Base-by-base conservation (phyloP, 257 asterid genomes). In the Solanum sparsipilum region DNA sequence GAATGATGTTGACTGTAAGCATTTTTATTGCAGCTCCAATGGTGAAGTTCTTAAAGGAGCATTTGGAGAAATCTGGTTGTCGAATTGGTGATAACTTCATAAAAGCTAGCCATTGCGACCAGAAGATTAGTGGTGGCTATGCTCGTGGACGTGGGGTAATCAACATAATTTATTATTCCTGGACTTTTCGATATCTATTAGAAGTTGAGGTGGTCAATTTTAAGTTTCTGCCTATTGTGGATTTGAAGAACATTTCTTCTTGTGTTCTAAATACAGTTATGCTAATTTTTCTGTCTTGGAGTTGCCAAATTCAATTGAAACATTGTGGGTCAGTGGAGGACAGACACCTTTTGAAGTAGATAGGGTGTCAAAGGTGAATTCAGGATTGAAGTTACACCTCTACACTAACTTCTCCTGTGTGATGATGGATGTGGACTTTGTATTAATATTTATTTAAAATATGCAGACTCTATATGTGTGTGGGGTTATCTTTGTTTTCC, bases 21-120 rank as follows among this genome's bases (percentile, higher is more conserved):
- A 81, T 81, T 46, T 79, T 13, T 44, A 2, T 90, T 89, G 89
- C 94, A 95, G 98, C 90, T 87, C 99, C 99, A 9, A 94, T 73
- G 94, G 99, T 95, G 88, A 94, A 90, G 88, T 93, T 95, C 88
- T 91, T 96, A 68, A 94, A 75, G 91, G 98, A 95, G 88, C 93
- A 94, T 58, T 63, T 96, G 87, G 95, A 94, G 92, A 94, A 94
- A 92, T 91, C 94, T 34, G 98, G 99, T 74, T 96, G 99, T 86
- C 86, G 86, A 34, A 60, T 93, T 23, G 92, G 93, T 39, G 89
- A 89, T 89, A 94, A 93, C 73, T 95, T 95, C 93, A 91, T 96
- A 52, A 91, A 88, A 88, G 96, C 98, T 9, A 86, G 86, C 79
- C 74, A 88, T 74, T 95, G 98, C 85, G 67, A 90, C 31, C 84